Conservation (phyloP, 2,329 filamentous ascomycete species). For the Thielaviopsis euricoi region DNA sequence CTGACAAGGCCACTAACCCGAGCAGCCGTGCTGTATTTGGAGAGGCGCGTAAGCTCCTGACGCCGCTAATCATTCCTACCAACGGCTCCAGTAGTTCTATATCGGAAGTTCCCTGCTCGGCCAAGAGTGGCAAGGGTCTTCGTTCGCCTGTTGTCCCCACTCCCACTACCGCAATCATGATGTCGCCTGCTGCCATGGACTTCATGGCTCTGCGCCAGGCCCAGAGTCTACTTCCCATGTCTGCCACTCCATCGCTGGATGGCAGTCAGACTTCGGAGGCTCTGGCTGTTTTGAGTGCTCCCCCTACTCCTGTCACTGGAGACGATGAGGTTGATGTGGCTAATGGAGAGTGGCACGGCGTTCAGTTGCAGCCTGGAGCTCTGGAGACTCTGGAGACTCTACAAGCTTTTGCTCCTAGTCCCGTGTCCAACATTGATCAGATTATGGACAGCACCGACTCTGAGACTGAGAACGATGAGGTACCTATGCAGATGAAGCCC, state of each 20-base stretch:
- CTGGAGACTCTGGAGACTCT: slow-evolving; percentile 61
- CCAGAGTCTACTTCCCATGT: slow-evolving; percentile 53
- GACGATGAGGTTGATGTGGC: slow-evolving; percentile 36
- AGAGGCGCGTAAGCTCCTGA: slow-evolving; percentile 16
- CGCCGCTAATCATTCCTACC: slow-evolving; percentile 37
- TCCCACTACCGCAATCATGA: slow-evolving; percentile 50
- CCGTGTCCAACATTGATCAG: slow-evolving; percentile 13
- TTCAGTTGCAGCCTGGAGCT: slow-evolving; percentile 63
- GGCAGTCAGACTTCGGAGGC: slow-evolving; percentile 82
- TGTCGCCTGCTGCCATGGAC: slow-evolving; percentile 59
- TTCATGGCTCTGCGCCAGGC: slow-evolving; percentile 49
- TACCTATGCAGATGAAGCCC: slow-evolving; percentile 3
- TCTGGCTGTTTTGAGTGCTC: slow-evolving; percentile 65
- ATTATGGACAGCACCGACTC: background rate
- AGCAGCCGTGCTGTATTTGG: background rate
- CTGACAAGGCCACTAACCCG: background rate
- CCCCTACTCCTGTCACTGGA: slow-evolving; percentile 62
- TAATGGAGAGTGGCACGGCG: slow-evolving; percentile 49
- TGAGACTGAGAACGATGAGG: background rate
- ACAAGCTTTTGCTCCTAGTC: slow-evolving; percentile 49
- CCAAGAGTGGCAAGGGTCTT: slow-evolving; percentile 26
- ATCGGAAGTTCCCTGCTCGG: slow-evolving; percentile 10
- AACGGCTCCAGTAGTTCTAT: slow-evolving; percentile 10
- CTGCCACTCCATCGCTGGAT: slow-evolving; percentile 75
- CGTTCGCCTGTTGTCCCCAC: slow-evolving; percentile 45